Base-by-base conservation (phyloP, 2,329 filamentous ascomycete genomes). In the Colletotrichum aenigma region DNA sequence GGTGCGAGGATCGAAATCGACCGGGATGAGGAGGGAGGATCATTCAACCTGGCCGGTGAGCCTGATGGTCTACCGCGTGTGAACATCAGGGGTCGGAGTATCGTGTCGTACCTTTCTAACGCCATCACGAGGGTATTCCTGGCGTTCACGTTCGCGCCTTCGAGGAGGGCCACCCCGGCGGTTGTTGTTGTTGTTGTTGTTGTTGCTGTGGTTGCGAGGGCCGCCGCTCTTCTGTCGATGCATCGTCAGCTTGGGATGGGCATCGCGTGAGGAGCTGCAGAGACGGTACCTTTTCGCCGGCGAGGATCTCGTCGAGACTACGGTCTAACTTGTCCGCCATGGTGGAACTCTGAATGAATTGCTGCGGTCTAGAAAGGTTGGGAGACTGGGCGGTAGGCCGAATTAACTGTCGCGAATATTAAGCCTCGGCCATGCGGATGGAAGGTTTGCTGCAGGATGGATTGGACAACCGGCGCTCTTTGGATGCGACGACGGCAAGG, bases 21-120 rank as follows among this genome's bases (percentile, higher is more conserved):
- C 71, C 74, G 78, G 76, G 81, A 80, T 77, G 79, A 55, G 28
- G 70, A 74, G 67, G 76, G 34, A 70, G 70, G 64, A 38, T 34
- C 56, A 74, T 77, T 73, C 77, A 72, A 69, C 72, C 74, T 70
- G 56, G 56, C 56, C 67, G 66, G 36, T 77, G 26, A 77, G 76
- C 62, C 36, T 68, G 62, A 43, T 38, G 60, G 58, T 65, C 68
- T 58, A 56, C 74, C 24, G 56, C 36, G 38, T 36, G 61, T 28
- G 13, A 10, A 26, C n/a, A n/a, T 18, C 18, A 48, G 13, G 21
- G 32, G 48, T 21, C n/a, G 43, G 43, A 21, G 43, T 52, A n/a
- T 56, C 70, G 64, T 66, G 52, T 75, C 82, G 61, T 85, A 96
- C 95, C 95, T 97, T 97, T 96, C 93, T 96, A 84, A 96, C 91